A percentile compares a stretch with the other conserved stretches of the same genome.
Conservation (phyloP, 805 yeast genomes). For the Kazachstania bromeliacearum region DNA sequence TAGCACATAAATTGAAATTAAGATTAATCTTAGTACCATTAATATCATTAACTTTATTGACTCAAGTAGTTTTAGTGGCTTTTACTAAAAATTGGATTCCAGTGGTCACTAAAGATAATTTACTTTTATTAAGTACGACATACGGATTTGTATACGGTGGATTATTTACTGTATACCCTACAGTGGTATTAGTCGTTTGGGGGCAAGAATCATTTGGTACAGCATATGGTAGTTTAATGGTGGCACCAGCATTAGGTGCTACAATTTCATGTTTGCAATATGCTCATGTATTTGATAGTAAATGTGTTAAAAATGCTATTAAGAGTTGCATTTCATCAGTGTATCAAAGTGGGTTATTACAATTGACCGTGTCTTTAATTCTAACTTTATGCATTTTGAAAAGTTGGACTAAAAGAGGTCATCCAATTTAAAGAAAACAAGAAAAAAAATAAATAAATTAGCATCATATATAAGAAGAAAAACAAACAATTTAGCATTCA, state of each 20-base stretch:
- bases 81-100: constrained; percentile 11
- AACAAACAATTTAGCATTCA: too few relatives aligned
- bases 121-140: constrained; percentile 32
- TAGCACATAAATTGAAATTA: constrained; percentile 24
- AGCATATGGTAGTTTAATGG: constrained; percentile 83
- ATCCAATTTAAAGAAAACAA: not conserved
- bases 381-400: constrained; percentile 8
- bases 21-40: constrained; percentile 27
- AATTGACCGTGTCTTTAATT: constrained; percentile 8
- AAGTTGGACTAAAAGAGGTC: constrained; percentile 8
- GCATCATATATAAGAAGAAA: too few relatives aligned
- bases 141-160: constrained; percentile 77
- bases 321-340: constrained; percentile 17
- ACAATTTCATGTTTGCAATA: constrained; percentile 58
- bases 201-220: constrained; percentile 85
- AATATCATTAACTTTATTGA: constrained; percentile 29
- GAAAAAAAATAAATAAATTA: too few relatives aligned
- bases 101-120: constrained; percentile 15
- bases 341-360: constrained; percentile 9
- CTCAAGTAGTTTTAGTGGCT: constrained; percentile 29
- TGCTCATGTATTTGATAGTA: constrained; percentile 51
- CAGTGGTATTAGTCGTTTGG: constrained; percentile 75
- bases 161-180: constrained; percentile 76
- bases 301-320: constrained; percentile 13
- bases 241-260: constrained; percentile 82